Conservation (phyloP, 202 grass and related monocot species). For the Zoysia matrella region DNA sequence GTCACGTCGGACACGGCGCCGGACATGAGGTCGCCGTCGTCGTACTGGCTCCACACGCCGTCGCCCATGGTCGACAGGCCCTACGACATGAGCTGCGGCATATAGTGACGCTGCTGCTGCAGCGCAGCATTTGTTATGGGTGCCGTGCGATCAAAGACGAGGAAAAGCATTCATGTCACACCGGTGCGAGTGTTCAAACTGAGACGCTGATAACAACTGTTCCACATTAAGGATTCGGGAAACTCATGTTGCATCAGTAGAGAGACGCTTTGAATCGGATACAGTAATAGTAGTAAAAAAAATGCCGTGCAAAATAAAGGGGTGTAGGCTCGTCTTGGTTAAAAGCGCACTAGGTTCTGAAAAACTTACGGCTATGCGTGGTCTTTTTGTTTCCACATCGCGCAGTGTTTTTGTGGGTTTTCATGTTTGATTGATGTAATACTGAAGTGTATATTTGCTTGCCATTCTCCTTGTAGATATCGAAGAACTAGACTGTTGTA, state of each 20-base stretch:
- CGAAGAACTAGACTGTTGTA: background rate
- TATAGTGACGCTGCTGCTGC: background rate
- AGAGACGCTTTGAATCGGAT: background rate
- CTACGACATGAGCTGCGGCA: slow-evolving; percentile 56
- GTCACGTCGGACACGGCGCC: slow-evolving; percentile 18
- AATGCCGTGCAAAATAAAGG: slow-evolving; percentile 1
- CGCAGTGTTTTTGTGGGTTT: background rate
- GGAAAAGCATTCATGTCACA: background rate
- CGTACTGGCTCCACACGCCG: slow-evolving; percentile 55
- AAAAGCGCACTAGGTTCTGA: background rate
- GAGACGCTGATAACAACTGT: slow-evolving; percentile 16
- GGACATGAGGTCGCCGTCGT: slow-evolving; percentile 39
- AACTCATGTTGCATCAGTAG: slow-evolving; percentile 4
- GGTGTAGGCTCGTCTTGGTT: background rate
- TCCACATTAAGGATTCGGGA: background rate
- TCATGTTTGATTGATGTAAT: background rate
- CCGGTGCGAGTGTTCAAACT: background rate
- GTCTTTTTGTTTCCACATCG: background rate
- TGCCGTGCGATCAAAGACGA: background rate
- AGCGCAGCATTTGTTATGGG: background rate
- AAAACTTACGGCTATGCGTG: background rate
- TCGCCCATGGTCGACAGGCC: slow-evolving; percentile 52
- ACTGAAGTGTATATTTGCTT: background rate
- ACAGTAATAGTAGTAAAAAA: background rate
- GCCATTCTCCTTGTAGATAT: slow-evolving; percentile 5